phyloP scores from a whole-genome alignment of 2,329 filamentous ascomycete genomes.

The Diaporthe australafricana region DNA sequence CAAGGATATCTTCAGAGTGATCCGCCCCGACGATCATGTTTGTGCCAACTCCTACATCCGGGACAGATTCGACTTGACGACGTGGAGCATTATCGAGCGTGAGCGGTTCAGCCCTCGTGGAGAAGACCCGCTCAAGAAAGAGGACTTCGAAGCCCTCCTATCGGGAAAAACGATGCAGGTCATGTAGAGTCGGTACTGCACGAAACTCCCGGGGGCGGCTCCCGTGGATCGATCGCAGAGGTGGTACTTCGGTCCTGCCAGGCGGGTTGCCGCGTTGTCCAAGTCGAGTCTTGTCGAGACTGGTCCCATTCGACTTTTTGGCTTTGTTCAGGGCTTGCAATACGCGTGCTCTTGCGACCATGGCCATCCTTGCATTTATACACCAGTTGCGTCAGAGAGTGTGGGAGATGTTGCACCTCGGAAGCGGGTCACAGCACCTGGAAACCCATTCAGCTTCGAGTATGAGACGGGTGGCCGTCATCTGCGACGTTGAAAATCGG shows the following conservation, averaged over 20 bases:
- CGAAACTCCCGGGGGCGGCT: background rate
- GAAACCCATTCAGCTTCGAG: background rate
- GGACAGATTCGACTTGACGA: slow-evolving; percentile 51
- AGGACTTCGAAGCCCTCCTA: slow-evolving; percentile 50
- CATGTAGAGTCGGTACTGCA: slow-evolving; percentile 25
- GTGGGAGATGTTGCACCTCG: background rate
- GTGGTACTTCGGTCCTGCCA: background rate
- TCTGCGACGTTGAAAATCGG: background rate
- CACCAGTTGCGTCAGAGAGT: background rate
- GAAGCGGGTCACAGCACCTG: background rate
- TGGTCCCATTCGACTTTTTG: background rate
- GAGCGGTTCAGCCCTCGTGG: slow-evolving; percentile 47
- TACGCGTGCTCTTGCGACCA: background rate
- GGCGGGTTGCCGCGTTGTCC: background rate
- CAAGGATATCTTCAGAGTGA: too few relatives aligned
- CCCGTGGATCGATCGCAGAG: background rate
- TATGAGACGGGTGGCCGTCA: background rate
- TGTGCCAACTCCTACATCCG: too few relatives aligned
- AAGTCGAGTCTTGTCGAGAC: background rate
- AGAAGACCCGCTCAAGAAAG: slow-evolving; percentile 51
- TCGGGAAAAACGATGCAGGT: slow-evolving; percentile 47
- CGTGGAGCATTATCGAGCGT: slow-evolving; percentile 47
- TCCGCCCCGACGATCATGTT: too few relatives aligned
- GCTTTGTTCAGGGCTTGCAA: background rate
- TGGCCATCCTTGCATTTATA: background rate